These are phyloP conservation scores for Geotrichum cucujoidarum DNA, from an alignment of 1,139 yeast species.

Conservation along the genomic window DNA sequence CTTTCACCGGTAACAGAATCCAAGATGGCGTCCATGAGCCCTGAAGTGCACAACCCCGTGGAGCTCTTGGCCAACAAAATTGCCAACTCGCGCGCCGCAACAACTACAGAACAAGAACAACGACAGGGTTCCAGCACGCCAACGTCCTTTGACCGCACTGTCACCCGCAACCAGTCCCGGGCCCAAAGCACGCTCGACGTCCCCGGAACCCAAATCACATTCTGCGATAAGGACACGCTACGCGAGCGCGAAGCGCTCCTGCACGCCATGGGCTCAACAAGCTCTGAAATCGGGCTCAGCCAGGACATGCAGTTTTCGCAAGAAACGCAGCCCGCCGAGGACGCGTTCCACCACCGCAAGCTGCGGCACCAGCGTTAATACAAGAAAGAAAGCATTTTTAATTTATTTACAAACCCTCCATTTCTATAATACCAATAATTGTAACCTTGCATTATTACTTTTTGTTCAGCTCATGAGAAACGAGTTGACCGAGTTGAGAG, in stretches of 20 bases:
- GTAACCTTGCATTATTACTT: too few species aligned
- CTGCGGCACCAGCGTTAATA: background rate
- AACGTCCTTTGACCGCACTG: background rate
- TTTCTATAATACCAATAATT: too few species aligned
- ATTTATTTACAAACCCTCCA: too few species aligned
- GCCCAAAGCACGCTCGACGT: background rate
- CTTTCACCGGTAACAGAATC: background rate
- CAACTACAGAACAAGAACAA: background rate
- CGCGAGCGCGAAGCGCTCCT: conserved; percentile 21
- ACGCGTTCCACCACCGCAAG: conserved; percentile 1
- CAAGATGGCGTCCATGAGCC: background rate
- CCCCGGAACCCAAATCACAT: conserved; percentile 12
- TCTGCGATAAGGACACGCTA: conserved; percentile 12
- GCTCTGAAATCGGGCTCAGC: background rate
- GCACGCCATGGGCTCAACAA: conserved; percentile 28
- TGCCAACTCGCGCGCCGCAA: background rate
- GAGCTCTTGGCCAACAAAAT: conserved; percentile 4
- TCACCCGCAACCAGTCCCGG: background rate
- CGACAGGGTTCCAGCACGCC: background rate
- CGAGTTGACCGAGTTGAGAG: conserved; percentile 47
- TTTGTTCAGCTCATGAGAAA: conserved; percentile 29
- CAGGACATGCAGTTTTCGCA: conserved; percentile 4
- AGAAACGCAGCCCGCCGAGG: conserved; percentile 19
- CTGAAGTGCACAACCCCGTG: background rate
- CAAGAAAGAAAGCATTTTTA: background rate